Percentiles rank a stretch among this genome's conserved stretches.
Evolutionary conservation across 257 asterid species (phyloP).

Genomic region (Ilex asprella): DNA sequence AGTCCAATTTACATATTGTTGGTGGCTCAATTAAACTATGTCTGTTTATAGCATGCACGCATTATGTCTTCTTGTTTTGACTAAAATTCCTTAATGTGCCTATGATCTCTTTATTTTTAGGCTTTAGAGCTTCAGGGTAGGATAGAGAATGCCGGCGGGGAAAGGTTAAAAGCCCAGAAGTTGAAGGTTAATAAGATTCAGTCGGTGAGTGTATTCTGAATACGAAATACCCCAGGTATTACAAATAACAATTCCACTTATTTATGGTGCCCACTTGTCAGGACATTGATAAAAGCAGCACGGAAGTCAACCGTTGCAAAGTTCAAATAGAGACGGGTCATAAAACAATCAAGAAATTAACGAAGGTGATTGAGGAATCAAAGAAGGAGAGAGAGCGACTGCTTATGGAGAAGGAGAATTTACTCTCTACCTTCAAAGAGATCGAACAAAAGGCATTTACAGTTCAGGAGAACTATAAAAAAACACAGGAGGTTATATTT

Average conservation of each 20-base stretch:
- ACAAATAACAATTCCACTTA: not conserved
- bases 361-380: slow-evolving; percentile 78
- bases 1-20: not conserved
- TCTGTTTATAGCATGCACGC: not conserved
- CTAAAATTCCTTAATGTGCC: not conserved
- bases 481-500: slow-evolving; percentile 61
- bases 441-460: slow-evolving; percentile 73
- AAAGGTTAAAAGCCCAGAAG: slow-evolving; percentile 63
- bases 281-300: slow-evolving; percentile 71
- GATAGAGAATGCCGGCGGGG: slow-evolving; percentile 98
- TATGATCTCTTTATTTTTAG: slow-evolving; percentile 26
- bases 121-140: slow-evolving; percentile 78
- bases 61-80: not conserved
- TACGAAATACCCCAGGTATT: not conserved
- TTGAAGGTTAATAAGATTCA: slow-evolving; percentile 61
- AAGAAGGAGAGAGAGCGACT: slow-evolving; percentile 64
- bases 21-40: no score
- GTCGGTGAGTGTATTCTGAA: slow-evolving; percentile 52
- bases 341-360: slow-evolving; percentile 63
- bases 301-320: slow-evolving; percentile 81
- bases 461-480: slow-evolving; percentile 75
- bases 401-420: slow-evolving; percentile 47
- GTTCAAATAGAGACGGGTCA: slow-evolving; percentile 80
- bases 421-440: slow-evolving; percentile 60
- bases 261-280: slow-evolving; percentile 19